Percentiles rank a stretch among this genome's conserved stretches.
These are phyloP conservation scores for Sporothrix mexicana DNA, from an alignment of 2,329 filamentous ascomycete species.

Conservation along the genomic window DNA sequence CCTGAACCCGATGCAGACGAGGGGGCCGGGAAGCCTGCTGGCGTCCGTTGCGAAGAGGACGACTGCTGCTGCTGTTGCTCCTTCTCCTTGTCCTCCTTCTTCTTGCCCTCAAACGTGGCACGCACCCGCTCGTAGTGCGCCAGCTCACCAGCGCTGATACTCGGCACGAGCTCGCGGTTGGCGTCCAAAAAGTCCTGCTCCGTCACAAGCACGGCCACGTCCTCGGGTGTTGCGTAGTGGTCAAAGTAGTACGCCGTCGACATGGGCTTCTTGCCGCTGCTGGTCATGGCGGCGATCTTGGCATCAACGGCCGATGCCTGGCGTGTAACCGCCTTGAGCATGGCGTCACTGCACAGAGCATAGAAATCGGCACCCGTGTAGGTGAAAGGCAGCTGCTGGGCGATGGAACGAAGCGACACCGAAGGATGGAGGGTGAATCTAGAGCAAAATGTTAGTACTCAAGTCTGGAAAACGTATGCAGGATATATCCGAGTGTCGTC, in stretches of 20 bases:
- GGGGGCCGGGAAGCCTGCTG: constrained; percentile 25
- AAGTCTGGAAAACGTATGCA: neutral
- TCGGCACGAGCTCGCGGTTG: constrained; percentile 85
- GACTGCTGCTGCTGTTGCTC: constrained; percentile 41
- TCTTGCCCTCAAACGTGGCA: constrained; percentile 75
- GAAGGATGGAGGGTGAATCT: constrained; percentile 85
- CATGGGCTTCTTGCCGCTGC: constrained; percentile 55
- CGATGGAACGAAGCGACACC: constrained; percentile 76
- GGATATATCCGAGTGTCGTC: constrained; percentile 25
- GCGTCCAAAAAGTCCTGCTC: constrained; percentile 88
- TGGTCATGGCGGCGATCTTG: constrained; percentile 76
- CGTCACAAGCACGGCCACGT: constrained; percentile 84
- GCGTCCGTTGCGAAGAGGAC: constrained; percentile 26
- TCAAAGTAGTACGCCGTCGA: constrained; percentile 96
- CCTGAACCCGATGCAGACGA: neutral
- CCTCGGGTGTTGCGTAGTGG: constrained; percentile 80
- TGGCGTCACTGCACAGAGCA: constrained; percentile 94
- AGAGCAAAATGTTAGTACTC: neutral
- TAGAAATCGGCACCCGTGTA: constrained; percentile 98
- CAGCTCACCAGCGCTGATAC: constrained; percentile 89
- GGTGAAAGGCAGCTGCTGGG: constrained; percentile 83
- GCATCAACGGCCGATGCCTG: constrained; percentile 83
- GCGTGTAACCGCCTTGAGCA: constrained; percentile 97
- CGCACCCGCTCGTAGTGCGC: constrained; percentile 88
- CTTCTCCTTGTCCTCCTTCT: constrained; percentile 48